Evolutionary conservation across 2,329 filamentous ascomycete species (phyloP), one percentile per base, ranked within the genome.

Genomic region (Diplodia sapinea): DNA sequence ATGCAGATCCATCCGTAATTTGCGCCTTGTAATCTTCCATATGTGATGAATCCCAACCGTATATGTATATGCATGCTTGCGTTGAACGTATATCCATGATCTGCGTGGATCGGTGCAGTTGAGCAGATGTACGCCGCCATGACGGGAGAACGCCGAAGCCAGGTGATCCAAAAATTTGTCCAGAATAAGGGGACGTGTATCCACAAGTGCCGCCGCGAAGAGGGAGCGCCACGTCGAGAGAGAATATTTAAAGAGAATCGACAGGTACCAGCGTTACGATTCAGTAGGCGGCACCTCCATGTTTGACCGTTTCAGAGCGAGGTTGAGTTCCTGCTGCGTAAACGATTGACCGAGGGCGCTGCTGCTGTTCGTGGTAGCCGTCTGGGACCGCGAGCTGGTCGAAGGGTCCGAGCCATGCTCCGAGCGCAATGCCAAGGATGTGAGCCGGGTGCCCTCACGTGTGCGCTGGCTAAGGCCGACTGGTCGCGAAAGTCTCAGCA

Each of bases 251-350:
- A 55, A 33, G 33, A 55, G 13, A 23, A 6, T 23, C 12, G 23
- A 62, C 7, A 13, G 17, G 9, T 3, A 51, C 49, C 12, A 2
- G 36, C 8, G 36, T 38, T 61, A 61, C n/a, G 59, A 62, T 3
- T 43, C 29, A 11, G 59, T 26, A 15, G 17, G 43, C 13, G 76
- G 72, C 6, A 76, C 73, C 36, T 72, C 71, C n/a, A 79, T 69
- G 68, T 80, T 78, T 4, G 80, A 81, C 50, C 76, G 74, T 61
- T 80, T 74, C 64, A 83, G 71, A 0, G 82, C 82, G 9, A 79
- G 72, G 51, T 79, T 78, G 55, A 84, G 76, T 33, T 83, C 81
- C 62, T 82, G 79, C 31, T 80, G 75, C 2, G 80, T 77, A 70
- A 83, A 84, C 1, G 79, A 79, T 23, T 75, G 70, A 62, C 79